A percentile compares a stretch with the other conserved stretches of the same genome.
These are phyloP conservation scores for Rhizophora mangle DNA, from an alignment of 345 rosid genomes.

Conservation along the genomic window DNA sequence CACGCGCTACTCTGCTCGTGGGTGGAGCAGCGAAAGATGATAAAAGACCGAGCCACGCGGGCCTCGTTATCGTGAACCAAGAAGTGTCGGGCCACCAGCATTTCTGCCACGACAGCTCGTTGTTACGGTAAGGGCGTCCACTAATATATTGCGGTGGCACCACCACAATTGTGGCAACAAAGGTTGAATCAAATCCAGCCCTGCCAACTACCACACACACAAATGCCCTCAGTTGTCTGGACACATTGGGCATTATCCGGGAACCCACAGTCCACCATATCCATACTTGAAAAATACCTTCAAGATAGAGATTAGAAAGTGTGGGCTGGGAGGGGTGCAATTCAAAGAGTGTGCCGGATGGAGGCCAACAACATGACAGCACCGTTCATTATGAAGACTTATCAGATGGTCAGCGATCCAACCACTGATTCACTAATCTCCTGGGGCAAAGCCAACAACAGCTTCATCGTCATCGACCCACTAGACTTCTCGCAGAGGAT, in stretches of 20 bases:
- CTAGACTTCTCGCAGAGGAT: slow-evolving; percentile 25
- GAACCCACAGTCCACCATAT: too few relatives aligned
- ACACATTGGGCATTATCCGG: too few relatives aligned
- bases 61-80: slow-evolving; percentile 25
- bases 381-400: slow-evolving; percentile 30
- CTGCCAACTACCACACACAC: too few relatives aligned
- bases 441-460: slow-evolving; percentile 29
- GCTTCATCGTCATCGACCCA: slow-evolving; percentile 29
- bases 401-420: slow-evolving; percentile 30
- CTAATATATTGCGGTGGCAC: slow-evolving; percentile 8
- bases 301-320: too few relatives aligned
- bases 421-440: slow-evolving; percentile 17
- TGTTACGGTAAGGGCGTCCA: slow-evolving; percentile 15
- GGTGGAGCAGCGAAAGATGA: slow-evolving; percentile 25
- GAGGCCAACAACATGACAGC: slow-evolving; percentile 38
- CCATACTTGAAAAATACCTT: too few relatives aligned
- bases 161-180: background rate
- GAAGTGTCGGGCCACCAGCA: slow-evolving; percentile 32
- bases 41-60: slow-evolving; percentile 37
- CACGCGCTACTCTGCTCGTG: slow-evolving; percentile 25
- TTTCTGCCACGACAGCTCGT: slow-evolving; percentile 33
- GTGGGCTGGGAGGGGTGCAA: background rate
- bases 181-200: too few relatives aligned
- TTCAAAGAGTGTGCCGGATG: slow-evolving; percentile 20
- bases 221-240: too few relatives aligned